Evolutionary conservation across 116 monocot species (phyloP).

Genomic region (Phalaenopsis hybrid): DNA sequence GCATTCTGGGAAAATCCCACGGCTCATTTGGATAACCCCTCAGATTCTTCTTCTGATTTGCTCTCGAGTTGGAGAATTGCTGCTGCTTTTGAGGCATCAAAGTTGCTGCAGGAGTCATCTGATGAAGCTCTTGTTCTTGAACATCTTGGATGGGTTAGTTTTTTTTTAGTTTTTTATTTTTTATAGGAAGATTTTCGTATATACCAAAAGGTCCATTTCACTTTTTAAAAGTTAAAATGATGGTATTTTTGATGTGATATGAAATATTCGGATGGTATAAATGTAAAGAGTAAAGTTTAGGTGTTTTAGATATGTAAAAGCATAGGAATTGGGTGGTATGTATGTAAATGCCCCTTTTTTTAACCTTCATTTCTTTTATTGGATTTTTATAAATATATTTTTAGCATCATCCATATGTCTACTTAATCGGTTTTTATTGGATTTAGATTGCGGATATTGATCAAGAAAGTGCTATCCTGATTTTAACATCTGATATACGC

Average conservation of each 20-base stretch:
- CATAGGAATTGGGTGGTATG: too few species aligned
- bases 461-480: slow-evolving; percentile 64
- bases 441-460: slow-evolving; percentile 89
- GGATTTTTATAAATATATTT: too few species aligned
- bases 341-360: too few species aligned
- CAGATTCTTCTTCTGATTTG: slow-evolving; percentile 16
- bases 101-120: slow-evolving; percentile 80
- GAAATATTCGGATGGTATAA: too few species aligned
- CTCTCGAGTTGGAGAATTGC: slow-evolving; percentile 49
- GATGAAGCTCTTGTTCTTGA: slow-evolving; percentile 79
- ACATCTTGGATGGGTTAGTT: slow-evolving; percentile 95
- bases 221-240: too few species aligned
- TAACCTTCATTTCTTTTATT: neutral
- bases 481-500: slow-evolving; percentile 90
- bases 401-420: neutral
- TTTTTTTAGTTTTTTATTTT: neutral
- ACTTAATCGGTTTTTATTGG: slow-evolving; percentile 9
- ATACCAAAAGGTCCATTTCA: too few species aligned
- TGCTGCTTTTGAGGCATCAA: slow-evolving; percentile 76
- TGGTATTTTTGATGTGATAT: too few species aligned
- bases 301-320: too few species aligned
- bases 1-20: slow-evolving; percentile 64
- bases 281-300: too few species aligned
- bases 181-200: too few species aligned
- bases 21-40: slow-evolving; percentile 8